Percentiles rank a stretch among this genome's conserved stretches.
phyloP scores from a whole-genome alignment of 2,329 filamentous ascomycete species.

The Hymenoscyphus fraxineus region DNA sequence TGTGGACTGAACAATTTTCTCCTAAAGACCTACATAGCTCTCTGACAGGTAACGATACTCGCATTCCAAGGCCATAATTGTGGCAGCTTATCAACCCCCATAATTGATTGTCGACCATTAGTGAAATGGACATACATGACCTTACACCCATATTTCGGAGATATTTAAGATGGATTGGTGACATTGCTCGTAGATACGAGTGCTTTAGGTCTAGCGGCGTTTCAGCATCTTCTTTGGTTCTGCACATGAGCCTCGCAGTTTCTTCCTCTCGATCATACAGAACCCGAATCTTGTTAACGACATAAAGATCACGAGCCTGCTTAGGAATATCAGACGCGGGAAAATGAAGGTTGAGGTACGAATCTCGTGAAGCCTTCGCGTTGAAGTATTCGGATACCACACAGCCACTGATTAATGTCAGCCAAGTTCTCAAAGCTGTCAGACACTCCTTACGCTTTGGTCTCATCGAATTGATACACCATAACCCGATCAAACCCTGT shows the following conservation, averaged over 20 bases:
- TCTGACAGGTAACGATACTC: slow-evolving; percentile 83
- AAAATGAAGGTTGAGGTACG: slow-evolving; percentile 37
- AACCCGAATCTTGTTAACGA: slow-evolving; percentile 79
- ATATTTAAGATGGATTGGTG: slow-evolving; percentile 83
- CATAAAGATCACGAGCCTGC: slow-evolving; percentile 80
- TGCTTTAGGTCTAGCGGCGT: slow-evolving; percentile 76
- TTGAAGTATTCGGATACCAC: slow-evolving; percentile 16
- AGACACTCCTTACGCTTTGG: slow-evolving; percentile 11
- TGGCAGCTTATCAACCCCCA: slow-evolving; percentile 88
- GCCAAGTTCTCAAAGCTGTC: not conserved
- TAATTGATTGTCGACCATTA: slow-evolving; percentile 76
- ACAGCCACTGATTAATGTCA: slow-evolving; percentile 9
- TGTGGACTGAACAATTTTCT: slow-evolving; percentile 22
- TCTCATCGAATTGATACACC: slow-evolving; percentile 25
- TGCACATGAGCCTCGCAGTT: slow-evolving; percentile 75
- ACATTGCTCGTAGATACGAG: slow-evolving; percentile 80
- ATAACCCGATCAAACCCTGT: slow-evolving; percentile 24
- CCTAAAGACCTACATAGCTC: slow-evolving; percentile 83
- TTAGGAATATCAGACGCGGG: slow-evolving; percentile 80
- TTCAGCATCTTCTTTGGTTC: slow-evolving; percentile 66
- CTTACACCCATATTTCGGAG: slow-evolving; percentile 80
- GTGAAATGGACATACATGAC: slow-evolving; percentile 87
- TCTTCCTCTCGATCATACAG: slow-evolving; percentile 78
- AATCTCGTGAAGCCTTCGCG: slow-evolving; percentile 10
- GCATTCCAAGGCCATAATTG: slow-evolving; percentile 73